Base-by-base conservation (phyloP, 495 filamentous ascomycete genomes). In the Penicillium simplicissimum region DNA sequence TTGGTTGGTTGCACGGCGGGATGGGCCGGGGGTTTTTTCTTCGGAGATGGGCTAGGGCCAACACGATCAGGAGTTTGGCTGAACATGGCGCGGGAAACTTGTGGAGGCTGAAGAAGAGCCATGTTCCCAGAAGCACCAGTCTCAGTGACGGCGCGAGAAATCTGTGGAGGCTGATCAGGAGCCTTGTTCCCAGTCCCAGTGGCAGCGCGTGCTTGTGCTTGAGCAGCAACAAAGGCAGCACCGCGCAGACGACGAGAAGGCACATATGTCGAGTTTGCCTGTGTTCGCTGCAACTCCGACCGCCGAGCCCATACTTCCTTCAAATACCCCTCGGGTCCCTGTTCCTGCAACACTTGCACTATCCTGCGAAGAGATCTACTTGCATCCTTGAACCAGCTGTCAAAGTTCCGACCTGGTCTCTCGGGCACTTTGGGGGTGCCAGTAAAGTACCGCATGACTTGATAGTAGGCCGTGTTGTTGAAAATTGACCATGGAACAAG, bases 361-460 rank as follows among this genome's bases (percentile, higher is more conserved):
- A 82, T 75, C 1, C 71, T 68, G n/a, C 61, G 72, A 25, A 88
- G 59, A 17, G 74, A 71, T 2, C 42, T 52, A 4, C 71, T 62
- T 2, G 83, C 80, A 54, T 73, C 73, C 21, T 74, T 58, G 47
- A 86, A 80, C 87, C 87, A 90, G 42, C 74, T 70, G 37, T 77
- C 75, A 55, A 84, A 86, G 15, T 72, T 72, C 1, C 84, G 75
- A 10, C 76, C 81, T 64, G 73, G 67, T 11, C 68, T 76, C 2
- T 61, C 43, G 9, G 80, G 78, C 33, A 70, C 68, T 25, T 69
- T 62, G n/a, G 81, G 76, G 36, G 80, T 72, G 13, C 81, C 84
- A 1, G 84, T 79, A 58, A 89, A 83, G 11, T 70, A 58, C 23
- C 84, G 76, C 45, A 89, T 64, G 11, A 67, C 70, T n/a, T 69